Base-by-base conservation (phyloP, 371 early-diverging fungal species). In the Synchytrium microbalum region DNA sequence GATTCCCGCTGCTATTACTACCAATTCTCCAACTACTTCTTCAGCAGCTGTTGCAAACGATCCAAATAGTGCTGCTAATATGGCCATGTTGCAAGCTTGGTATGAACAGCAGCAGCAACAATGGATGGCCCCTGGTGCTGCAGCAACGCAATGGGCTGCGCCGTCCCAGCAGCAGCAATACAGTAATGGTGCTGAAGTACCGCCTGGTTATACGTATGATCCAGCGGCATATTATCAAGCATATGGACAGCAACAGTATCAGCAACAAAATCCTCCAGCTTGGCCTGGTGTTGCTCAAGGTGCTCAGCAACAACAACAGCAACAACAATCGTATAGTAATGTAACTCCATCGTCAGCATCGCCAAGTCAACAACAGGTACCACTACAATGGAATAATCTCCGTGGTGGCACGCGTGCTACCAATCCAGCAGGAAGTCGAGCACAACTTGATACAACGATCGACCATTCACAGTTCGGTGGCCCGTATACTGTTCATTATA, bases 401-500 rank as follows among this genome's bases (percentile, higher is more conserved):
- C n/a, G n/a, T n/a, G 46, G 46, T 38, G 46, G 46, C 19, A 19
- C 5, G 19, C 46, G 46, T 10, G 19, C 19, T 5, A 19, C 5
- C 19, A 5, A 19, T 19, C 46, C 46, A 10, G 19, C 5, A 10
- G 46, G 46, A 38, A n/a, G n/a, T n/a, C 46, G 19, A 5, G 19
- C 5, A 10, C 46, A 38, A 5, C 5, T 10, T 38, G 46, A 38
- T 38, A 38, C 10, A 10, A 38, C 46, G 5, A 19, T 5, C 19
- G 19, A 38, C 46, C 46, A 38, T 38, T 10, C 5, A 10, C 46
- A 38, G 19, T 38, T 38, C 19, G 46, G 46, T 38, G 46, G 46
- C 10, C 46, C 16, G 30, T 68, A 74, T 63, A 65, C 70, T 30
- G 78, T 78, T 19, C 16, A 46, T 19, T 73, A 72, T 53, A 26